Percentiles rank a stretch among this genome's conserved stretches.
These are phyloP conservation scores for Hericium coralloides DNA, from an alignment of 768 basidiomycete genomes.

Conservation along the genomic window DNA sequence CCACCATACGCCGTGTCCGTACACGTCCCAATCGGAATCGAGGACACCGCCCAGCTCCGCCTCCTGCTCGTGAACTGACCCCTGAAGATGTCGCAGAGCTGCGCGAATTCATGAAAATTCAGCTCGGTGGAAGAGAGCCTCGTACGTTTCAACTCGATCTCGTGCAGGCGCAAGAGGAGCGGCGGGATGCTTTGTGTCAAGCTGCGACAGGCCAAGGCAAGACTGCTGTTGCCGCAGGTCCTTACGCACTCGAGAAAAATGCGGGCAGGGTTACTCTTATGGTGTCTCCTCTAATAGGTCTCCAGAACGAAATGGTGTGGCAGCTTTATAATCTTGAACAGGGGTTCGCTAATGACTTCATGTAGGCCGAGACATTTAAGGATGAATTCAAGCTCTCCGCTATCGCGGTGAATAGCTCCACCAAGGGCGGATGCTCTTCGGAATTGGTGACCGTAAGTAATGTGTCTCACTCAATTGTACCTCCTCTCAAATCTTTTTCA, in stretches of 20 bases:
- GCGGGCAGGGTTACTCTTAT: constrained; percentile 26
- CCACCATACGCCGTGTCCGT: neutral
- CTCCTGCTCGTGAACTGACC: neutral
- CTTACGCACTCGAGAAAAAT: constrained; percentile 20
- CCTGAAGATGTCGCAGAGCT: constrained; percentile 10
- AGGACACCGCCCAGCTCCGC: neutral
- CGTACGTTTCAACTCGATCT: constrained; percentile 22
- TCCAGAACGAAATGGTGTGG: constrained; percentile 30
- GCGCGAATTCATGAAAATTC: constrained; percentile 8
- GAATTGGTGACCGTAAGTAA: constrained; percentile 21
- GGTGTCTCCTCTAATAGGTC: constrained; percentile 29
- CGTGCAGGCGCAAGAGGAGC: constrained; percentile 21
- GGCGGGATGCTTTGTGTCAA: constrained; percentile 27
- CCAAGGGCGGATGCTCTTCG: constrained; percentile 21
- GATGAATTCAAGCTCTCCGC: constrained; percentile 24
- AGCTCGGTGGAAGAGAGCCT: constrained; percentile 15
- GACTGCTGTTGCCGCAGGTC: constrained; percentile 30
- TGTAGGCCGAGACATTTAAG: constrained; percentile 20
- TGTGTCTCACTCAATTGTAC: neutral
- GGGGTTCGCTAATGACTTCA: constrained; percentile 1
- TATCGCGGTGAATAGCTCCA: constrained; percentile 23
- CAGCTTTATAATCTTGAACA: too few relatives aligned
- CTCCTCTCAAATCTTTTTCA: neutral
- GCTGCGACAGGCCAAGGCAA: constrained; percentile 30
- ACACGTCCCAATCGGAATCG: neutral